phyloP scores from a whole-genome alignment of 2,329 filamentous ascomycete genomes.

The Talaromyces sp. region DNA sequence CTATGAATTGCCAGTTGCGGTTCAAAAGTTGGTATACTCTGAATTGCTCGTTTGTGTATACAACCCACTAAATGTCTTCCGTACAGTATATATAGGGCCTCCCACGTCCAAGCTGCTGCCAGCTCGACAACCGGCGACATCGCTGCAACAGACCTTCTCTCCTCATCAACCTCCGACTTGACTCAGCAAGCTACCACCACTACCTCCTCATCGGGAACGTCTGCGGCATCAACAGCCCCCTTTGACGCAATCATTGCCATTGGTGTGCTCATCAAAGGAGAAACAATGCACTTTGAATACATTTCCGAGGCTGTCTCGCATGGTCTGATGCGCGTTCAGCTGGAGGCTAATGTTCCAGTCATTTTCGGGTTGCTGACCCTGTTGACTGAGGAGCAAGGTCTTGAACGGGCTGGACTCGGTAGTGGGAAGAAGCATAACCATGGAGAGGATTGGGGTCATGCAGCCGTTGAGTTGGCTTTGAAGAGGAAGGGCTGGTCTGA shows the following conservation, averaged over 20 bases:
- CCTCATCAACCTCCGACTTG: slow-evolving; percentile 66
- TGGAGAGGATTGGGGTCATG: slow-evolving; percentile 91
- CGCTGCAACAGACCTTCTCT: slow-evolving; percentile 55
- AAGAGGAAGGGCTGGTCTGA: slow-evolving; percentile 82
- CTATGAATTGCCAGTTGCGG: slow-evolving; percentile 90
- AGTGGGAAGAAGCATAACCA: slow-evolving; percentile 69
- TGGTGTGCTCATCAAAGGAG: slow-evolving; percentile 94
- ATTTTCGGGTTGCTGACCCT: slow-evolving; percentile 91
- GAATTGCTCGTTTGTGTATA: background rate
- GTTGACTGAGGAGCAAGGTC: slow-evolving; percentile 80
- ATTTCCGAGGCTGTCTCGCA: slow-evolving; percentile 88
- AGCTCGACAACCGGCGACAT: slow-evolving; percentile 39
- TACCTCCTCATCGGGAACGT: slow-evolving; percentile 37
- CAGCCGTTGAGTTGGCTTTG: slow-evolving; percentile 87
- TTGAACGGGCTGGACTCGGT: slow-evolving; percentile 74
- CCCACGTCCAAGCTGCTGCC: slow-evolving; percentile 74
- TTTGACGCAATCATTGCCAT: slow-evolving; percentile 96
- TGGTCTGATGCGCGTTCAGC: slow-evolving; percentile 88
- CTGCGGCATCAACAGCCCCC: slow-evolving; percentile 42
- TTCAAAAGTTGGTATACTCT: slow-evolving; percentile 61
- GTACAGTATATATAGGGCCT: slow-evolving; percentile 73
- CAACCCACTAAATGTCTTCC: background rate
- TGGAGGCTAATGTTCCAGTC: slow-evolving; percentile 84
- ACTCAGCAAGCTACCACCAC: slow-evolving; percentile 42
- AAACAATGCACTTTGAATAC: slow-evolving; percentile 99